Conservation (phyloP, 805 yeast species). For the Zygotorulaspora florentina region DNA sequence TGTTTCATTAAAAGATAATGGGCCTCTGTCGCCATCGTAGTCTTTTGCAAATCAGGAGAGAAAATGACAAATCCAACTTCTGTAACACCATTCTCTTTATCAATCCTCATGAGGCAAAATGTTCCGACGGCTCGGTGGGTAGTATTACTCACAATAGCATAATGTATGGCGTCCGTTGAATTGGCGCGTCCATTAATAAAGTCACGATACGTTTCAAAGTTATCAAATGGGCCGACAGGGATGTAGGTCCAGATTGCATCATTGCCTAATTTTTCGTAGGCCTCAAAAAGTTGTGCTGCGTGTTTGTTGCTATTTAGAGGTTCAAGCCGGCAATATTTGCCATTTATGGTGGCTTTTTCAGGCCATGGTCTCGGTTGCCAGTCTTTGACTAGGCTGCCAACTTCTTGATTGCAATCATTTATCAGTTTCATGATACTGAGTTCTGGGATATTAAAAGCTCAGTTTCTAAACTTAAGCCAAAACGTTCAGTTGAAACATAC, state of each 20-base stretch:
- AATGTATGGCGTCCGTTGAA: constrained; percentile 9
- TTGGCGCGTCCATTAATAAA: background rate
- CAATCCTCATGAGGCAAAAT: constrained; percentile 26
- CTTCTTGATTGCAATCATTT: constrained; percentile 8
- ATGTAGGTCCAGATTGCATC: constrained; percentile 19
- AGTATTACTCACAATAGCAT: constrained; percentile 23
- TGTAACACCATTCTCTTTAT: constrained; percentile 25
- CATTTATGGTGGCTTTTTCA: constrained; percentile 10
- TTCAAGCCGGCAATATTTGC: constrained; percentile 16
- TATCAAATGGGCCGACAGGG: constrained; percentile 17
- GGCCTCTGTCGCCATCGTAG: constrained; percentile 33
- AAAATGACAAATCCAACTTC: constrained; percentile 33
- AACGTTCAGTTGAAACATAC: too few species aligned
- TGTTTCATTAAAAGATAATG: constrained; percentile 29
- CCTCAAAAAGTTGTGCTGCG: constrained; percentile 13
- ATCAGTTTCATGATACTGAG: background rate
- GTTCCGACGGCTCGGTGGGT: constrained; percentile 27
- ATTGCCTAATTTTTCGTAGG: constrained; percentile 8
- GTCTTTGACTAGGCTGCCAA: constrained; percentile 11
- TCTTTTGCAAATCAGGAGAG: constrained; percentile 18
- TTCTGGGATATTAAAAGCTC: too few species aligned
- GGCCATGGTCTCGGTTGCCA: constrained; percentile 17
- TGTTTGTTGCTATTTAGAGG: constrained; percentile 18
- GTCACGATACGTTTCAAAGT: constrained; percentile 2
- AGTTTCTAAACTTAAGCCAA: too few species aligned